A percentile compares a stretch with the other conserved stretches of the same genome.
Conservation (phyloP, 176 grass and related monocot species). For the Stipa capillata region DNA sequence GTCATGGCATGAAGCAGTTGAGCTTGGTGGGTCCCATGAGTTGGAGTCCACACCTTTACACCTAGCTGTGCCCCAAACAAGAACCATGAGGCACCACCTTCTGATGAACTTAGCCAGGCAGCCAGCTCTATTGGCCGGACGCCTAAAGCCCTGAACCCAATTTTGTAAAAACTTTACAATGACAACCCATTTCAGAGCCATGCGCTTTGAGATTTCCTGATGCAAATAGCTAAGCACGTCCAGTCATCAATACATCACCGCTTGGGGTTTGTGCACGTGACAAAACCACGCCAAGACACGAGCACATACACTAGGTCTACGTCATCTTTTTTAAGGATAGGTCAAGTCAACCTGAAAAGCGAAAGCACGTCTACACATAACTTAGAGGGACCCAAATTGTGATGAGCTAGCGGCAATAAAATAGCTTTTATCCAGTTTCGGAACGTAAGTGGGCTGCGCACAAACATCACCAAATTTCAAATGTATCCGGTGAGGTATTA, state of each 20-base stretch:
- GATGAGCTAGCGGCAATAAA: too few relatives aligned
- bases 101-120: background rate
- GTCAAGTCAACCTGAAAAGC: background rate
- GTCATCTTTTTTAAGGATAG: background rate
- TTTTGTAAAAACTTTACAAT: too few relatives aligned
- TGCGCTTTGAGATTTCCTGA: background rate
- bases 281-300: background rate
- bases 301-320: background rate
- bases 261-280: background rate
- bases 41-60: background rate
- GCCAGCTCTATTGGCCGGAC: background rate
- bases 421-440: too few relatives aligned
- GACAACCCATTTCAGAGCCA: background rate
- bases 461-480: too few relatives aligned
- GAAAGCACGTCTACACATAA: background rate
- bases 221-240: background rate
- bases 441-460: too few relatives aligned
- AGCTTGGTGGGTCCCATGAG: background rate
- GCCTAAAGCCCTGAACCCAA: too few relatives aligned
- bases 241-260: background rate
- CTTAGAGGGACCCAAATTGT: too few relatives aligned
- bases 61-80: background rate
- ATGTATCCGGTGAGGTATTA: too few relatives aligned
- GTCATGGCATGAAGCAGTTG: background rate
- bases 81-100: too few relatives aligned